Evolutionary conservation across 202 grass and related monocot species (phyloP).

Genomic region (Saccharum hybrid): DNA sequence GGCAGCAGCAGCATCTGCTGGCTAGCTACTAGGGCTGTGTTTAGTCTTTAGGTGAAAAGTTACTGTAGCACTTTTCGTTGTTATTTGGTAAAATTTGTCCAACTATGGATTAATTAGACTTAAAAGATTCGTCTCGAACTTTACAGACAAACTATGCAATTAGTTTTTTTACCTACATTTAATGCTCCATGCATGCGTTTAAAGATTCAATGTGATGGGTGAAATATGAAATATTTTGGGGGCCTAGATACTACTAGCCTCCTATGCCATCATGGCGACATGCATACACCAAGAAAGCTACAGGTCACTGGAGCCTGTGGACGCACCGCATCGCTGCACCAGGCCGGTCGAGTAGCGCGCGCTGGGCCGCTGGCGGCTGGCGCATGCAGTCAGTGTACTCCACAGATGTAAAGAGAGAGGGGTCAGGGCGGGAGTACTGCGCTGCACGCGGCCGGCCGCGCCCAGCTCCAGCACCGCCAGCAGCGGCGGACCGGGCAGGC

Average conservation of each 20-base stretch:
- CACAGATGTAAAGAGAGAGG: slow-evolving; percentile 48
- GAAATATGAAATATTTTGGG: too few species aligned
- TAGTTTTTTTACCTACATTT: too few species aligned
- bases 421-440: not conserved
- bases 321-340: not conserved
- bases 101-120: too few species aligned
- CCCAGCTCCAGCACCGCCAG: slow-evolving; percentile 29
- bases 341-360: not conserved
- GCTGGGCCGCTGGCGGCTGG: not conserved
- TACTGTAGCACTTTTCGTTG: too few species aligned
- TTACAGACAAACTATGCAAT: too few species aligned
- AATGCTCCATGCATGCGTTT: too few species aligned
- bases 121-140: too few species aligned
- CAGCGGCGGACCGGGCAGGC: slow-evolving; percentile 1
- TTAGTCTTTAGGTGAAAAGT: too few species aligned
- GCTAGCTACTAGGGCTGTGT: too few species aligned
- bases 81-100: too few species aligned
- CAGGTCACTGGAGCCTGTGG: slow-evolving; percentile 41
- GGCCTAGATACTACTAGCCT: not conserved
- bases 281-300: slow-evolving; percentile 41
- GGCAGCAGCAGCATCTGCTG: slow-evolving; percentile 6
- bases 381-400: slow-evolving; percentile 6
- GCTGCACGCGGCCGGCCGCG: not conserved
- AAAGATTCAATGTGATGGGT: too few species aligned
- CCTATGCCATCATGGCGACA: slow-evolving; percentile 18